Conservation (phyloP, 306 rosid genomes). For the Abrus precatorius region DNA sequence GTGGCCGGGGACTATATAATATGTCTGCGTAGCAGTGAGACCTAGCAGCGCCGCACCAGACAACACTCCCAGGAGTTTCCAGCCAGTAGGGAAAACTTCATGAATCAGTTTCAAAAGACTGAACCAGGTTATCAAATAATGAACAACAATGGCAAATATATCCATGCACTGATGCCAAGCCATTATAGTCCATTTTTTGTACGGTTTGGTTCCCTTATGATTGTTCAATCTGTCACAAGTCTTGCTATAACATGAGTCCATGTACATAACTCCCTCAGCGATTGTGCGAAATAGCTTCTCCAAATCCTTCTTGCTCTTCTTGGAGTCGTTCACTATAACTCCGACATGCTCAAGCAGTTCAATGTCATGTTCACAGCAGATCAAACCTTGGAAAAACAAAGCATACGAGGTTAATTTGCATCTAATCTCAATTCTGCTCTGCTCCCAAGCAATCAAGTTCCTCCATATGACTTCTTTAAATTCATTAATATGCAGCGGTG, state of each 20-base stretch:
- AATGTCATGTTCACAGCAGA: background rate
- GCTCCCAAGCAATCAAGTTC: slow-evolving; percentile 45
- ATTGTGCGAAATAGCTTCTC: background rate
- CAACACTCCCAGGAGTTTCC: slow-evolving; percentile 6
- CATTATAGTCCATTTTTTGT: background rate
- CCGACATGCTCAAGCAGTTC: background rate
- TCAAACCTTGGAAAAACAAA: slow-evolving; percentile 28
- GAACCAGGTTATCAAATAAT: background rate
- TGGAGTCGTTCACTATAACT: background rate
- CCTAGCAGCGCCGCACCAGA: background rate
- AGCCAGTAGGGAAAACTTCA: slow-evolving; percentile 12
- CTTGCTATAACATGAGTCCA: background rate
- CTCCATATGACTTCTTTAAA: slow-evolving; percentile 10
- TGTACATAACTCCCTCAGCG: background rate
- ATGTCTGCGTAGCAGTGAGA: slow-evolving; percentile 13
- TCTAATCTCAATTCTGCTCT: background rate
- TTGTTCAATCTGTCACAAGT: background rate
- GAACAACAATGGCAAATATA: background rate
- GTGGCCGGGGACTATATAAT: background rate
- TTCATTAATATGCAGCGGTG: background rate
- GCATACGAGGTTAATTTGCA: slow-evolving; percentile 24
- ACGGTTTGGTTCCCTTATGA: background rate
- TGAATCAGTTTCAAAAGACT: no score
- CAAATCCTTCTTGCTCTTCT: slow-evolving; percentile 23
- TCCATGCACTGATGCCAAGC: background rate